Evolutionary conservation across 2,329 filamentous ascomycete species (phyloP).

Genomic region (Aspergillus sp.): DNA sequence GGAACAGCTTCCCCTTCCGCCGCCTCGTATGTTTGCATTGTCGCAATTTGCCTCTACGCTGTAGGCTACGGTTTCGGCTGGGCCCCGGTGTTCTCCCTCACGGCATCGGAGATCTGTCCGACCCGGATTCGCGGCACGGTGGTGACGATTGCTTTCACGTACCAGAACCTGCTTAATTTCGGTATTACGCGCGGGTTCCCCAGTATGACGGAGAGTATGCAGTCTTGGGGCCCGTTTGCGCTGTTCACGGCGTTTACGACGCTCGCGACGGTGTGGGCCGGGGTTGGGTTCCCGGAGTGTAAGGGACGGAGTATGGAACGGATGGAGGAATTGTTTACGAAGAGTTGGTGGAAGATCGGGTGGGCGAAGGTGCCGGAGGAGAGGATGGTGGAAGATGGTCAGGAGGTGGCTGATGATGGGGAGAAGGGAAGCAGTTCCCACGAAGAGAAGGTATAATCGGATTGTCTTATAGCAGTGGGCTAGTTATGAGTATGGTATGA

Average conservation of each 20-base stretch:
- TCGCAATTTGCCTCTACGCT: constrained; percentile 26
- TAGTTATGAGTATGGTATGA: no score
- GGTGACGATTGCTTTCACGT: constrained; percentile 23
- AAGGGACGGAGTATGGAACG: constrained; percentile 22
- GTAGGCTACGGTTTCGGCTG: constrained; percentile 25
- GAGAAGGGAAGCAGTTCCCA: background rate
- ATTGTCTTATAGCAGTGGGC: no score
- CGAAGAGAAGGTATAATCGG: background rate
- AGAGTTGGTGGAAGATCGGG: background rate
- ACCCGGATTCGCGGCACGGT: constrained; percentile 21
- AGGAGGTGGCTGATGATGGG: background rate
- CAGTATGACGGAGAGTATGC: constrained; percentile 21
- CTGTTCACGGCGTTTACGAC: constrained; percentile 21
- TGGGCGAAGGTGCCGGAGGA: background rate
- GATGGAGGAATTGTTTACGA: constrained; percentile 1
- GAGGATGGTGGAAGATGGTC: background rate
- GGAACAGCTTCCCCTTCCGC: constrained; percentile 10
- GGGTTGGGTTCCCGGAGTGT: constrained; percentile 22
- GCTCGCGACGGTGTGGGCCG: constrained; percentile 18
- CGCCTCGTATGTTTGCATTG: constrained; percentile 22
- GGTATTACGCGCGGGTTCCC: constrained; percentile 23
- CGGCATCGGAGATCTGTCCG: constrained; percentile 24
- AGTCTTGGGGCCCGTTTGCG: constrained; percentile 23
- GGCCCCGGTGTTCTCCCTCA: constrained; percentile 24
- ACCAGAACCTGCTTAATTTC: constrained; percentile 26